phyloP scores from a whole-genome alignment of 352 stramenopile genomes.

The Phytopythium litorale region DNA sequence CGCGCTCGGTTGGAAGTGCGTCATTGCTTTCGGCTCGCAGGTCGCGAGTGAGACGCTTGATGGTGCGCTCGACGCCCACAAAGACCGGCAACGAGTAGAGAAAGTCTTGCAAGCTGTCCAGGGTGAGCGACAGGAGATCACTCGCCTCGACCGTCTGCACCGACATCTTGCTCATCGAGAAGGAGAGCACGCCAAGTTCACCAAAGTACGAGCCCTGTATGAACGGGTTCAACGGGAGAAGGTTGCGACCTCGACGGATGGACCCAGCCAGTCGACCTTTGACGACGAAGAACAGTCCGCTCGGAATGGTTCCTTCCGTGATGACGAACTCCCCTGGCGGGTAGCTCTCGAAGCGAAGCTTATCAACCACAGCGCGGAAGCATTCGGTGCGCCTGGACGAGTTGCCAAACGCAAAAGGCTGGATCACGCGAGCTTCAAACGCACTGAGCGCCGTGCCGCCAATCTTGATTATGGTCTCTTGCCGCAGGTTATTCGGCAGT shows the following conservation, averaged over 20 bases:
- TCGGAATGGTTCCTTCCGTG: conserved; percentile 36
- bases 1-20: conserved; percentile 10
- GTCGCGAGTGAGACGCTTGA: conserved; percentile 11
- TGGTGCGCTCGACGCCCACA: conserved; percentile 8
- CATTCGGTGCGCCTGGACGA: conserved; percentile 10
- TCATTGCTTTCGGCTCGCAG: conserved; percentile 8
- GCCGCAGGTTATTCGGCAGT: conserved; percentile 37
- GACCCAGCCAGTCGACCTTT: conserved; percentile 29
- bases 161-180: conserved; percentile 38
- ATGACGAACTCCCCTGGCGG: conserved; percentile 41
- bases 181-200: conserved; percentile 34
- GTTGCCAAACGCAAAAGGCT: conserved; percentile 15
- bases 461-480: conserved; percentile 45
- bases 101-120: conserved; percentile 12
- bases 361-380: conserved; percentile 11
- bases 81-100: conserved; percentile 18
- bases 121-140: conserved; percentile 45
- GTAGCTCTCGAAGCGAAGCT: conserved; percentile 50
- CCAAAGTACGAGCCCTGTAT: conserved; percentile 42
- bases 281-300: conserved; percentile 59
- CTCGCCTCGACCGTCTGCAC: conserved; percentile 43
- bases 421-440: conserved; percentile 26
- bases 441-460: conserved; percentile 28
- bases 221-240: conserved; percentile 9
- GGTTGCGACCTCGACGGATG: conserved; percentile 6